These are phyloP conservation scores for Vanilla planifolia DNA, from an alignment of 106 monocot genomes.

Conservation along the genomic window DNA sequence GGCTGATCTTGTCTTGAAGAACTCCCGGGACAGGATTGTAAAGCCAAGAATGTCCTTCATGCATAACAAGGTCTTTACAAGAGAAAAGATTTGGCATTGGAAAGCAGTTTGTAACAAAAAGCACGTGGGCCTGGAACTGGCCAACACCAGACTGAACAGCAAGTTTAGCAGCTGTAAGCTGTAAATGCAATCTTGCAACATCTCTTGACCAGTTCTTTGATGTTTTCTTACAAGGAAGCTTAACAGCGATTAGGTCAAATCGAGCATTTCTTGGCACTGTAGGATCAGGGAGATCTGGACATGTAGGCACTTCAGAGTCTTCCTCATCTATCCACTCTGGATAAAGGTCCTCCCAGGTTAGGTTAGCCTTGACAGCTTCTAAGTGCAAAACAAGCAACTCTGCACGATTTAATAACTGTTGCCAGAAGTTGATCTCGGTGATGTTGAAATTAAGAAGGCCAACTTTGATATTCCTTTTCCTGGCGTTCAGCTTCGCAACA, in stretches of 20 bases:
- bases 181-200: slow-evolving; percentile 71
- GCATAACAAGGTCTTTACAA: slow-evolving; percentile 47
- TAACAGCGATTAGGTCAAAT: slow-evolving; percentile 66
- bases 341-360: slow-evolving; percentile 79
- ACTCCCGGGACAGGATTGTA: slow-evolving; percentile 42
- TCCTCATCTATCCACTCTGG: slow-evolving; percentile 99
- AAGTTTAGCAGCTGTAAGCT: slow-evolving; percentile 66
- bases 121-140: slow-evolving; percentile 31
- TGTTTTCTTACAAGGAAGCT: slow-evolving; percentile 71
- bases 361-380: slow-evolving; percentile 23
- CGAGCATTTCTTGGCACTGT: slow-evolving; percentile 1
- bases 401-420: slow-evolving; percentile 31
- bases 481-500: slow-evolving; percentile 16
- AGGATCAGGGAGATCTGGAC: slow-evolving; percentile 67
- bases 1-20: slow-evolving; percentile 49
- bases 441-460: slow-evolving; percentile 73
- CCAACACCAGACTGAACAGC: slow-evolving; percentile 20
- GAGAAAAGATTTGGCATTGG: slow-evolving; percentile 79
- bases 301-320: slow-evolving; percentile 58
- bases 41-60: slow-evolving; percentile 59
- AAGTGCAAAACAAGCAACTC: slow-evolving; percentile 24
- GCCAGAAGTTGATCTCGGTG: slow-evolving; percentile 66
- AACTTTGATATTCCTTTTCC: slow-evolving; percentile 22
- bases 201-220: slow-evolving; percentile 71
- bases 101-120: slow-evolving; percentile 68